phyloP scores from a whole-genome alignment of 2,329 filamentous ascomycete species.

The Aspergillus pseudoviridinutans region DNA sequence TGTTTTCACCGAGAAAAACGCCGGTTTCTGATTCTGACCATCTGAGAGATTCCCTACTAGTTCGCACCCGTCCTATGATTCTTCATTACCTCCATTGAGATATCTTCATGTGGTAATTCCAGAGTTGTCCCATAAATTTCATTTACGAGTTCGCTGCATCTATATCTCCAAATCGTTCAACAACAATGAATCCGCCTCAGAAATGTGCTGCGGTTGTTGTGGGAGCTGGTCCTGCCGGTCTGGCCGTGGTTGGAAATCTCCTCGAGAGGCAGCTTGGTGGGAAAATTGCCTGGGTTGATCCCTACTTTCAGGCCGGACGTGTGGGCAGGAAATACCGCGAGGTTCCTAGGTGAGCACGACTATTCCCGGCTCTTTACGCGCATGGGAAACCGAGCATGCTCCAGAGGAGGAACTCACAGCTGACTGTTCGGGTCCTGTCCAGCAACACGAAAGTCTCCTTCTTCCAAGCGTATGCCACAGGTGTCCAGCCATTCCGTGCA shows the following conservation, averaged over 20 bases:
- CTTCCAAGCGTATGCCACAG: constrained; percentile 56
- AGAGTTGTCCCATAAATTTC: neutral
- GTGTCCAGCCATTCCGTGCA: constrained; percentile 49
- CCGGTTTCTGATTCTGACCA: constrained; percentile 9
- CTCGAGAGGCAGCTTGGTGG: constrained; percentile 49
- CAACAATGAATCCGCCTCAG: constrained; percentile 23
- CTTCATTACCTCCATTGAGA: neutral
- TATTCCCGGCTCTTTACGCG: constrained; percentile 1
- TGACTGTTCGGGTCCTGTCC: constrained; percentile 8
- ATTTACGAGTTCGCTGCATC: neutral
- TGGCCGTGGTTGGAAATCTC: constrained; percentile 59
- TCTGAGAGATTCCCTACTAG: constrained; percentile 10
- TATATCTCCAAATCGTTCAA: neutral
- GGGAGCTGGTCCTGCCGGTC: constrained; percentile 56
- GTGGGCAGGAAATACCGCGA: constrained; percentile 55
- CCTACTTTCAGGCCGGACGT: constrained; percentile 51
- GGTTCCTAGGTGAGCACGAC: constrained; percentile 48
- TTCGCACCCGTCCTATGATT: neutral
- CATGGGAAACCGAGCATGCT: neutral
- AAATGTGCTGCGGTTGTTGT: constrained; percentile 55
- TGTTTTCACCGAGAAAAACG: constrained; percentile 16
- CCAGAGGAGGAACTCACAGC: constrained; percentile 9
- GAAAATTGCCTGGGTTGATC: constrained; percentile 59
- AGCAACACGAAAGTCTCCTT: constrained; percentile 60
- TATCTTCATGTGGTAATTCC: neutral